Percentiles rank a stretch among this genome's conserved stretches.
Conservation (phyloP, 352 stramenopile genomes). For the Phytophthora cryptogea region DNA sequence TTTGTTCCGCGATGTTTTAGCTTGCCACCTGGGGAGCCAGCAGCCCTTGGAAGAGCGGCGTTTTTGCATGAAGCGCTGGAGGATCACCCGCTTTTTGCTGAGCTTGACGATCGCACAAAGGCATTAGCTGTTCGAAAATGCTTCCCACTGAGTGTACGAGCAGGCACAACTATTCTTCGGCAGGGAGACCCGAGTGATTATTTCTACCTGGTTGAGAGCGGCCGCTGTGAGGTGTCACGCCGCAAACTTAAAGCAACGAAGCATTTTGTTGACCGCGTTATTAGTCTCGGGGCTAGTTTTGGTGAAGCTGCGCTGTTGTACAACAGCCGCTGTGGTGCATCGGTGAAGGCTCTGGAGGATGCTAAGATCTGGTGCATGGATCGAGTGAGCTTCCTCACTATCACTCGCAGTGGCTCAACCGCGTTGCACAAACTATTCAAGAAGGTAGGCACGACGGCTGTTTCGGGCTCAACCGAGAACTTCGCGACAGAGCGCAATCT, state of each 20-base stretch:
- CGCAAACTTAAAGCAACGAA: slow-evolving; percentile 57
- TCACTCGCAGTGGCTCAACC: slow-evolving; percentile 79
- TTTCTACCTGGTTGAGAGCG: slow-evolving; percentile 84
- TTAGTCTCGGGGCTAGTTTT: slow-evolving; percentile 85
- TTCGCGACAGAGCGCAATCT: slow-evolving; percentile 67
- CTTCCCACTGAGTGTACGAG: slow-evolving; percentile 70
- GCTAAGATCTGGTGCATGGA: slow-evolving; percentile 95
- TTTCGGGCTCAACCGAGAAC: slow-evolving; percentile 45
- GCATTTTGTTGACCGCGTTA: slow-evolving; percentile 69
- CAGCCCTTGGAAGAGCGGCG: slow-evolving; percentile 78
- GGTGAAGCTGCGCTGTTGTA: slow-evolving; percentile 97
- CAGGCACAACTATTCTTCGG: slow-evolving; percentile 66
- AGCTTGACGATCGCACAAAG: slow-evolving; percentile 77
- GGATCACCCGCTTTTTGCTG: slow-evolving; percentile 77
- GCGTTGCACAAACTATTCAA: slow-evolving; percentile 79
- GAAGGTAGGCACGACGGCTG: slow-evolving; percentile 53
- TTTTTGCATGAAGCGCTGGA: slow-evolving; percentile 75
- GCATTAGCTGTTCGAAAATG: slow-evolving; percentile 82
- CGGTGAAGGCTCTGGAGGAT: slow-evolving; percentile 82
- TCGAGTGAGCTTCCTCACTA: slow-evolving; percentile 81
- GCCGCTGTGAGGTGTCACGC: slow-evolving; percentile 76
- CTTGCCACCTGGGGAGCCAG: slow-evolving; percentile 64
- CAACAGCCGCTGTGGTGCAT: slow-evolving; percentile 93
- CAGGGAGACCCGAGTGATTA: slow-evolving; percentile 86
- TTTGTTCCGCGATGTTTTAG: slow-evolving; percentile 62